Evolutionary conservation across 192 early-diverging fungal species (phyloP).

Genomic region (Backusella westeae): DNA sequence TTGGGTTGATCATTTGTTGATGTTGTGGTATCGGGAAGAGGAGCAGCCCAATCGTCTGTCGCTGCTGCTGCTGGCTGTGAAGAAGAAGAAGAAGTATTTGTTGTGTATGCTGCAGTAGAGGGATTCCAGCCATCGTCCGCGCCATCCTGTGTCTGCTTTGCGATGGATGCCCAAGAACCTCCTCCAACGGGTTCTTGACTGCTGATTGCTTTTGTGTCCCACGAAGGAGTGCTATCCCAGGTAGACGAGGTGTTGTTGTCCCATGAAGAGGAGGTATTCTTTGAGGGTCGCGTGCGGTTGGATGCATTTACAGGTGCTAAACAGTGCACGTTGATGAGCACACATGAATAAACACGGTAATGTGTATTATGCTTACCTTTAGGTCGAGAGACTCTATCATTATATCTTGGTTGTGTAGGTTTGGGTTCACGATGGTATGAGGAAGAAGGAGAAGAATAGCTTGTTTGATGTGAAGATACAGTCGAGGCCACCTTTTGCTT

Average conservation of each 20-base stretch:
- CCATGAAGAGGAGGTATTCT: constrained; percentile 7
- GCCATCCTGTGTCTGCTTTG: constrained; percentile 3
- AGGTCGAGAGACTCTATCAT: constrained; percentile 14
- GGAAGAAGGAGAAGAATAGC: background rate
- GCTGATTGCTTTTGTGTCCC: constrained; percentile 1
- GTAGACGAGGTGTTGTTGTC: background rate
- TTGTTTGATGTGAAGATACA: background rate
- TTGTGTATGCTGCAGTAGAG: background rate
- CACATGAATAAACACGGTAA: too few relatives aligned
- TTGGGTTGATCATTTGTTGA: constrained; percentile 18
- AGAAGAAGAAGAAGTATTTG: background rate
- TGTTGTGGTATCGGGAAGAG: constrained; percentile 11
- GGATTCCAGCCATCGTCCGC: background rate
- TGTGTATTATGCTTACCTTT: background rate
- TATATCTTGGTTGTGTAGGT: constrained; percentile 19
- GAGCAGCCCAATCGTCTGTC: constrained; percentile 18
- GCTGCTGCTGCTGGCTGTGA: background rate
- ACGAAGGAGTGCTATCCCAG: constrained; percentile 1
- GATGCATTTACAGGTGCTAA: constrained; percentile 3
- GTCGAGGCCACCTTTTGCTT: constrained; percentile 45
- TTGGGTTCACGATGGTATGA: constrained; percentile 12
- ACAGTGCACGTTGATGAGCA: background rate
- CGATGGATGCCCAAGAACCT: constrained; percentile 48
- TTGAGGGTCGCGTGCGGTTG: background rate
- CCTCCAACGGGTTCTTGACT: constrained; percentile 4